Conservation (phyloP, 805 yeast genomes). For the Teunomyces lycoperdinae region DNA sequence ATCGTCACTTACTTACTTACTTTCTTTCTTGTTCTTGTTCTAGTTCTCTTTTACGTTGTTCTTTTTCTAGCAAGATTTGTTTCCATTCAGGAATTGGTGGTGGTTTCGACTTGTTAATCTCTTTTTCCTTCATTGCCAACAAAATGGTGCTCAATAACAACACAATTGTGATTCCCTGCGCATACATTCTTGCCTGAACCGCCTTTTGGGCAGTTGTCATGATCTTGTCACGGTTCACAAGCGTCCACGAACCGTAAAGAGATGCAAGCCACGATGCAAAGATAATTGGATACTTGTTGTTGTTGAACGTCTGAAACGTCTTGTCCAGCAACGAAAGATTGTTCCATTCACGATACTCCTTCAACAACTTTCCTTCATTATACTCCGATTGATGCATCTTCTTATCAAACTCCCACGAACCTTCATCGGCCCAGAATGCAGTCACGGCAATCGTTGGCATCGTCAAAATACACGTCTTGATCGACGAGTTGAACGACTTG, state of each 20-base stretch:
- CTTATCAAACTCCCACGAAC: conserved; percentile 42
- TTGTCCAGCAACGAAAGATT: conserved; percentile 28
- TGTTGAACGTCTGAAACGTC: conserved; percentile 23
- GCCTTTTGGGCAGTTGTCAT: conserved; percentile 25
- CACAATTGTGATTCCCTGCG: conserved; percentile 26
- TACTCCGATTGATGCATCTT: conserved; percentile 32
- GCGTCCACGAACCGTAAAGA: conserved; percentile 28
- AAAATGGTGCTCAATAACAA: conserved; percentile 26
- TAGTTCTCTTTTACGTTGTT: neutral
- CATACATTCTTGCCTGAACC: conserved; percentile 31
- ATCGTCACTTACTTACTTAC: no score
- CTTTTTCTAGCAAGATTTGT: conserved; percentile 5
- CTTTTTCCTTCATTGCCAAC: conserved; percentile 26
- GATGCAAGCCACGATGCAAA: conserved; percentile 40
- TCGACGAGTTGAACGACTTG: conserved; percentile 33
- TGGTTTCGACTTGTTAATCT: conserved; percentile 18
- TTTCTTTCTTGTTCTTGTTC: neutral
- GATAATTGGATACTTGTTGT: conserved; percentile 37
- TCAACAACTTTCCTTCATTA: conserved; percentile 25
- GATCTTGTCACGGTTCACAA: conserved; percentile 25
- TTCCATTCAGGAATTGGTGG: conserved; percentile 26
- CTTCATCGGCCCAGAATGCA: conserved; percentile 45
- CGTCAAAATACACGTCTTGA: conserved; percentile 36
- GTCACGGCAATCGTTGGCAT: conserved; percentile 39
- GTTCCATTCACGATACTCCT: conserved; percentile 37